phyloP scores from a whole-genome alignment of 345 rosid species.

The Lepidium didymum region DNA sequence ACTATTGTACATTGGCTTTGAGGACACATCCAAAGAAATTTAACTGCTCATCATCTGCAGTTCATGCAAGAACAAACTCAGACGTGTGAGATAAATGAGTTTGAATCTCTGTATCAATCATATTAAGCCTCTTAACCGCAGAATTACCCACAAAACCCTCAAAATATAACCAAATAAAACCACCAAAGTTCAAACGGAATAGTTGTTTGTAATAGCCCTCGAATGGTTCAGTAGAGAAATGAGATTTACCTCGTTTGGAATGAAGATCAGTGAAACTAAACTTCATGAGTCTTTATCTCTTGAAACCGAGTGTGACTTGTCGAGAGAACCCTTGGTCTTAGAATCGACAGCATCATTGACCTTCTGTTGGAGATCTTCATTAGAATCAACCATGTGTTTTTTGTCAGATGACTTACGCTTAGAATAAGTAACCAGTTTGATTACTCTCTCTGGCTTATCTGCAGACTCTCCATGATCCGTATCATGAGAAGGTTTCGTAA shows the following conservation, averaged over 20 bases:
- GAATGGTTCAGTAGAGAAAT: neutral
- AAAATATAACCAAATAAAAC: neutral
- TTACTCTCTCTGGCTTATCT: slow-evolving; percentile 23
- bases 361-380: slow-evolving; percentile 14
- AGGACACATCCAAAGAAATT: neutral
- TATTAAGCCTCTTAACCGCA: neutral
- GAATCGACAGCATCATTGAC: neutral
- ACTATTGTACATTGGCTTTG: slow-evolving; percentile 12
- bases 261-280: neutral
- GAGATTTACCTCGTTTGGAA: neutral
- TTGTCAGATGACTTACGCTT: slow-evolving; percentile 25
- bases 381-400: slow-evolving; percentile 10
- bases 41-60: slow-evolving; percentile 6
- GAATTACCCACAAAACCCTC: neutral
- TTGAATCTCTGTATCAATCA: neutral
- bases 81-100: neutral
- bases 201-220: neutral
- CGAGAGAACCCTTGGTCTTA: slow-evolving; percentile 11
- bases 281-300: slow-evolving; percentile 1
- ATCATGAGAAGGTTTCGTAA: neutral
- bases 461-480: slow-evolving; percentile 5
- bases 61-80: neutral
- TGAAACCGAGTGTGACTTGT: neutral
- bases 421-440: slow-evolving; percentile 29
- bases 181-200: neutral